Evolutionary conservation across 805 yeast genomes (phyloP), one percentile per base, ranked within the genome.

Genomic region (Barnettozyma populi): DNA sequence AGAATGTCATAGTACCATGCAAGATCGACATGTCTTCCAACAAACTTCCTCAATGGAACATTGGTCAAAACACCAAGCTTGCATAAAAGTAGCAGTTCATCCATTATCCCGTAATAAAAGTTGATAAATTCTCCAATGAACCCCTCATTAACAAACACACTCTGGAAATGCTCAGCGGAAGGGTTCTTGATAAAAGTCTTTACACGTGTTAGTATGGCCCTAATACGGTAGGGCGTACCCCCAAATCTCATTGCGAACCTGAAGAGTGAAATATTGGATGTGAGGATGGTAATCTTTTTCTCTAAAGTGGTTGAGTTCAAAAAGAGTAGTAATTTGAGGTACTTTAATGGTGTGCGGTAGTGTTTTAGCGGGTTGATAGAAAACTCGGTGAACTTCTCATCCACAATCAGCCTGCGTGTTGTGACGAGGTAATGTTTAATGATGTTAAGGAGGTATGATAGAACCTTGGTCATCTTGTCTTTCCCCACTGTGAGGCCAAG

Each of bases 211-310:
- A 61, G 43, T 16, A 78, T 52, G 23, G 67, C 62, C 34, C 73
- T 59, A 2, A 80, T 37, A 52, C 83, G 71, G 62, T 82, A 79
- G 2, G 89, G 89, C 7, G 85, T 72, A 40, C 80, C 78, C 36
- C 90, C 92, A 50, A 83, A 83, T 55, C 92, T 72, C 54, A 84
- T 64, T 46, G 81, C 72, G 58, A 82, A 88, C 63, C 94, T 75
- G 62, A 81, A 85, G 10, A 75, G 64, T 44, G 74, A 76, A 45
- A 77, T 68, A 49, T 74, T 78, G 34, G 61, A 64, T 10, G 74
- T 76, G 50, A 71, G 64, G n/a, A 73, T 81, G 23, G 63, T 59
- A 20, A 71, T 67, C 55, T 70, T 70, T 25, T 64, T 57, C 40
- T 68, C 63, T 27, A 57, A 32, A 38, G 61, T 57, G 3, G 70